These are phyloP conservation scores for Theobroma cacao DNA, from an alignment of 345 rosid genomes.

Conservation along the genomic window DNA sequence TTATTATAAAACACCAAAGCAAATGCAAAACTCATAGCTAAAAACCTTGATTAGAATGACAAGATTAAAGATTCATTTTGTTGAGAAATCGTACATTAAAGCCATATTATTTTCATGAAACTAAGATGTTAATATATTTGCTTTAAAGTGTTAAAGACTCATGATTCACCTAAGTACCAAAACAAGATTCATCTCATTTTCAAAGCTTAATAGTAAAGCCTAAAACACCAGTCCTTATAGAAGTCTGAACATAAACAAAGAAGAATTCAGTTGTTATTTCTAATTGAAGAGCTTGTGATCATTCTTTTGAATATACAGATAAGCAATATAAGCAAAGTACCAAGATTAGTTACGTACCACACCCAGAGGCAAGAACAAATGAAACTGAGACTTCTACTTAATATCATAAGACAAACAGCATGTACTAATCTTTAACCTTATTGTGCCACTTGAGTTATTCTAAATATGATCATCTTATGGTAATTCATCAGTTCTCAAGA, in stretches of 20 bases:
- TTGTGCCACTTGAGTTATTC: not conserved
- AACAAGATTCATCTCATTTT: not conserved
- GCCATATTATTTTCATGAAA: not conserved
- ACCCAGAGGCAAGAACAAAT: not conserved
- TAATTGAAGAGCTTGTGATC: not conserved
- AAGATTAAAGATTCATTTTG: not conserved
- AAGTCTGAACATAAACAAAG: not conserved
- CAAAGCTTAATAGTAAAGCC: not conserved
- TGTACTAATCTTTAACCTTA: not conserved
- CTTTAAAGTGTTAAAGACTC: not conserved
- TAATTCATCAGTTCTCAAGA: not conserved
- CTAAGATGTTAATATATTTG: not conserved
- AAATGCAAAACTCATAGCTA: not conserved
- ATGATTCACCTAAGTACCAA: not conserved
- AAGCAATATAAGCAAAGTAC: not conserved
- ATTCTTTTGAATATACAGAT: not conserved
- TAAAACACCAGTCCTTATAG: not conserved
- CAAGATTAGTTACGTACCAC: not conserved
- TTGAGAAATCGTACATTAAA: not conserved
- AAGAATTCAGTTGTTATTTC: not conserved
- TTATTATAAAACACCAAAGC: not conserved
- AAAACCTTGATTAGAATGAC: not conserved
- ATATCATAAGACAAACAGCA: not conserved
- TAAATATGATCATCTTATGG: not conserved
- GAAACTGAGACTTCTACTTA: not conserved